Percentiles rank a stretch among this genome's conserved stretches.
These are phyloP conservation scores for Rhodotorula sp. DNA, from an alignment of 1,284 basidiomycete genomes.

Conservation along the genomic window DNA sequence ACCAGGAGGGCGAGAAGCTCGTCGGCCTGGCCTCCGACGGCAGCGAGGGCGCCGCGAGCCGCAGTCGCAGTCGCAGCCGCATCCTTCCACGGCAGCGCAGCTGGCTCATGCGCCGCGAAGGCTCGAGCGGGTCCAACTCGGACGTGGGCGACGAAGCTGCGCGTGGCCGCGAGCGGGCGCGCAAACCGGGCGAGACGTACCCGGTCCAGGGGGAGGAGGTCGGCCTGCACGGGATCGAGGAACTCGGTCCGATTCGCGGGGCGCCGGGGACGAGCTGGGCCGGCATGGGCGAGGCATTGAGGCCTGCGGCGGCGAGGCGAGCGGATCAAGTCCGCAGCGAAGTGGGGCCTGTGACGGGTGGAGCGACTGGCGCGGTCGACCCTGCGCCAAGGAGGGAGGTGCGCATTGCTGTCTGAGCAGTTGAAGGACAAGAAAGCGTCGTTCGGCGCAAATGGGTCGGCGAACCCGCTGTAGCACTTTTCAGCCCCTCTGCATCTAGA, in stretches of 20 bases:
- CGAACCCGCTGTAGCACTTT: too few relatives aligned
- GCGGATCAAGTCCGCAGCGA: background rate
- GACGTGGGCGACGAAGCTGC: background rate
- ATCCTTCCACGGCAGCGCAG: background rate
- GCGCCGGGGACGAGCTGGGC: background rate
- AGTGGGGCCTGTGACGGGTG: too few relatives aligned
- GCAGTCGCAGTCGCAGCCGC: background rate
- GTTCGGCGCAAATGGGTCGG: too few relatives aligned
- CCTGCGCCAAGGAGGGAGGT: too few relatives aligned
- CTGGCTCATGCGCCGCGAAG: background rate
- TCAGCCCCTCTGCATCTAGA: too few relatives aligned
- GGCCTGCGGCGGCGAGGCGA: background rate
- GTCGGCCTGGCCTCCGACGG: constrained; percentile 5
- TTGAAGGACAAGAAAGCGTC: too few relatives aligned
- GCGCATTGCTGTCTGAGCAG: too few relatives aligned
- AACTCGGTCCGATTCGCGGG: background rate
- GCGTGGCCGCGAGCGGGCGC: background rate
- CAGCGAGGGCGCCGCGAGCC: constrained; percentile 6
- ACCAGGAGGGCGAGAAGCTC: constrained; percentile 18
- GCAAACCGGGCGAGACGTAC: constrained; percentile 11
- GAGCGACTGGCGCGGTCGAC: too few relatives aligned
- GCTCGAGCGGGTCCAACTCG: background rate
- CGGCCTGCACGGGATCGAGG: background rate
- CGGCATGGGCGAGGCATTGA: background rate
- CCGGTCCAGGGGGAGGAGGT: background rate